Evolutionary conservation across 305 asterid genomes (phyloP).

Genomic region (Fraxinus baroniana): DNA sequence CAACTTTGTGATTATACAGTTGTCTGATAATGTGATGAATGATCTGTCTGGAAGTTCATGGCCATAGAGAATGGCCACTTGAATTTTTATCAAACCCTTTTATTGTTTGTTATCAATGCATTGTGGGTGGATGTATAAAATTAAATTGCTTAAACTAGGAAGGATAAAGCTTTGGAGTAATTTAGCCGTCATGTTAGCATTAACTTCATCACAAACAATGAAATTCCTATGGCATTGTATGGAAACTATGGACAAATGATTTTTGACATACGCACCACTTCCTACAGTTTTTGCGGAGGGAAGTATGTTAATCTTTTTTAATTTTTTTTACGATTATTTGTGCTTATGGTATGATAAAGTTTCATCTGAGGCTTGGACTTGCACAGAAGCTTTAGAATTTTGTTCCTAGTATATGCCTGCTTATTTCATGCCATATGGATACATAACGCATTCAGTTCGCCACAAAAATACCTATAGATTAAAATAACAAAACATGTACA

Average conservation of each 20-base stretch:
- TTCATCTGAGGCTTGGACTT: background rate
- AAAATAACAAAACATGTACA: background rate
- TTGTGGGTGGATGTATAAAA: background rate
- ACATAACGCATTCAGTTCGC: background rate
- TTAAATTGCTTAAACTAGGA: background rate
- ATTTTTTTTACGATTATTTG: too few relatives aligned
- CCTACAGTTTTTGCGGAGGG: background rate
- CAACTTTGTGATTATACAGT: background rate
- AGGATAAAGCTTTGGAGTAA: conserved; percentile 6
- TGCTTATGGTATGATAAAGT: background rate
- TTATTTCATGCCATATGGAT: background rate
- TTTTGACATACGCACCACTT: background rate
- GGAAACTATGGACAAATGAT: background rate
- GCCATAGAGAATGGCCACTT: background rate
- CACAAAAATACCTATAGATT: too few relatives aligned
- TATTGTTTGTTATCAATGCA: background rate
- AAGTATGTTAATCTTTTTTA: background rate
- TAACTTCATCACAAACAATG: background rate
- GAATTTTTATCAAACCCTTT: background rate
- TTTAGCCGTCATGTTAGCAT: background rate
- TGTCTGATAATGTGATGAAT: background rate
- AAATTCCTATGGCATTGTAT: background rate
- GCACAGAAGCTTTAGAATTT: background rate
- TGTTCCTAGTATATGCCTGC: background rate
- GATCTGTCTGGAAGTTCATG: background rate